Evolutionary conservation across 139 green algal species (phyloP).

Genomic region (Spirogloea muscicola): DNA sequence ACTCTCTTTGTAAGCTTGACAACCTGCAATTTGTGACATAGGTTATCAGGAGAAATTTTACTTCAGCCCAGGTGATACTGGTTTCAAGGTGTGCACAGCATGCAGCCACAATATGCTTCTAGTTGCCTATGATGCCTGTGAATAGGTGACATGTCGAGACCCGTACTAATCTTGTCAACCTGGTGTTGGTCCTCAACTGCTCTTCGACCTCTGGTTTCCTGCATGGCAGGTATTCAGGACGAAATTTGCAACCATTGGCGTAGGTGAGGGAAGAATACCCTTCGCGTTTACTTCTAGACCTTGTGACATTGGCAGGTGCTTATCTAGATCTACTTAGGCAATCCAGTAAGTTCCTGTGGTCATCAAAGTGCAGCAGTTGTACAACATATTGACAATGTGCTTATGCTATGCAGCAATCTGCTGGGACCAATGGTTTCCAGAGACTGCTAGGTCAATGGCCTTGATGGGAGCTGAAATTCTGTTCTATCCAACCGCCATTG

Average conservation of each 20-base stretch:
- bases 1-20: neutral
- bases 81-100: constrained; percentile 47
- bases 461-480: constrained; percentile 47
- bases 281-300: too few relatives aligned
- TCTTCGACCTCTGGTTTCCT: neutral
- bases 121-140: too few relatives aligned
- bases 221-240: constrained; percentile 45
- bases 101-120: too few relatives aligned
- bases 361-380: too few relatives aligned
- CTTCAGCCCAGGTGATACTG: constrained; percentile 51
- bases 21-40: constrained; percentile 21
- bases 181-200: too few relatives aligned
- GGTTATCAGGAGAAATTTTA: constrained; percentile 55
- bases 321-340: too few relatives aligned
- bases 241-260: constrained; percentile 37
- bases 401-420: constrained; percentile 52
- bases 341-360: too few relatives aligned
- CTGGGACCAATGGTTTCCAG: constrained; percentile 57
- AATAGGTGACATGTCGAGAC: too few relatives aligned
- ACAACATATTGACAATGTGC: too few relatives aligned
- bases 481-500: constrained; percentile 52
- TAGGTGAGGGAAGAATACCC: too few relatives aligned
- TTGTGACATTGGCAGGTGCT: too few relatives aligned
- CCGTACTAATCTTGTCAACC: too few relatives aligned
- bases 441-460: constrained; percentile 38